Percentiles rank a stretch among this genome's conserved stretches.
phyloP scores from a whole-genome alignment of 495 filamentous ascomycete genomes.

The Penicillium diatomitis region DNA sequence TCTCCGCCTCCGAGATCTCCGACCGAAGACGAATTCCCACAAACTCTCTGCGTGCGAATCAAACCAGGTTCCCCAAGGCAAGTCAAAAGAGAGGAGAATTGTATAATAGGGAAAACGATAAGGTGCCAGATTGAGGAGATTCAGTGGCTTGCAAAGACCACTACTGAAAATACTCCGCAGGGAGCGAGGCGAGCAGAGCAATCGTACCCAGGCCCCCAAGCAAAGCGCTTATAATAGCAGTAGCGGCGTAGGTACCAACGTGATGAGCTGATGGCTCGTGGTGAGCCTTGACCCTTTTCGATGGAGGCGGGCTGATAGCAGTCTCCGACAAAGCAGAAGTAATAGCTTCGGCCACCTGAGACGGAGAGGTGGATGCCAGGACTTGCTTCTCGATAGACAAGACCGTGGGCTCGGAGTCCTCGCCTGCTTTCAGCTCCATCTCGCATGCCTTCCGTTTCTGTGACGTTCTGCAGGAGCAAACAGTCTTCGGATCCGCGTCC shows the following conservation, averaged over 20 bases:
- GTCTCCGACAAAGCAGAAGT: conserved; percentile 10
- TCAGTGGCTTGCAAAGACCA: background rate
- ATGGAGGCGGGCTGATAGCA: conserved; percentile 13
- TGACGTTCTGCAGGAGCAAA: background rate
- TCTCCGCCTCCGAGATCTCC: background rate
- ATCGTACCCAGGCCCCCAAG: conserved; percentile 43
- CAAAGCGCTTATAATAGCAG: conserved; percentile 35
- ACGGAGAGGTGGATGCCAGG: conserved; percentile 9
- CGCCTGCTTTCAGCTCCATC: conserved; percentile 15
- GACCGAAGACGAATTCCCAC: background rate
- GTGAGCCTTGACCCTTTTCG: conserved; percentile 25
- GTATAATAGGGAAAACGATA: too few relatives aligned
- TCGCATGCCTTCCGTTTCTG: conserved; percentile 30
- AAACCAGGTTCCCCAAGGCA: background rate
- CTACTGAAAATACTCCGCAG: conserved; percentile 31
- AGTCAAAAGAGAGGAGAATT: too few relatives aligned
- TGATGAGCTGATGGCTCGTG: conserved; percentile 11
- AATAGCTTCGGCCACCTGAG: conserved; percentile 11
- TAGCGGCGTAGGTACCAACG: conserved; percentile 29
- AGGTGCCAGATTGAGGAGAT: too few relatives aligned
- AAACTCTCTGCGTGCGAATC: background rate
- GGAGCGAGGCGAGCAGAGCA: conserved; percentile 38
- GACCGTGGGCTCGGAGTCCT: background rate
- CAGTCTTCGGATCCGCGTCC: background rate
- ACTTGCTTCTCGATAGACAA: conserved; percentile 20